Percentiles rank a stretch among this genome's conserved stretches.
Conservation (phyloP, 805 yeast genomes). For the Wickerhamiella galacta region DNA sequence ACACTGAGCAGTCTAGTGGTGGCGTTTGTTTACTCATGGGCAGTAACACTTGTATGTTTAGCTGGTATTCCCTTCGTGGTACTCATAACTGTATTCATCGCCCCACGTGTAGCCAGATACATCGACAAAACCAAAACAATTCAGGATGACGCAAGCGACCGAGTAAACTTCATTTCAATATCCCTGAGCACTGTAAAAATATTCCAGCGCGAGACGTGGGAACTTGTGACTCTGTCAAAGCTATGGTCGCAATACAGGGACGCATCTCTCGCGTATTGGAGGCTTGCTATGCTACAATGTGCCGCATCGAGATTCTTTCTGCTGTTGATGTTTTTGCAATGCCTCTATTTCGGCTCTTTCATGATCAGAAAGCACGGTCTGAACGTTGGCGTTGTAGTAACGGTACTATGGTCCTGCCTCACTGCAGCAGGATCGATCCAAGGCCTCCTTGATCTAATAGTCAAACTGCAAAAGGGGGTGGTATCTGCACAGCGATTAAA, state of each 20-base stretch:
- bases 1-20: conserved; percentile 36
- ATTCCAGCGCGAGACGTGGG: conserved; percentile 39
- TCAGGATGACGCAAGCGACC: conserved; percentile 39
- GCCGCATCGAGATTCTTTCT: conserved; percentile 41
- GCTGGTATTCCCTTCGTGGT: conserved; percentile 57
- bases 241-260: conserved; percentile 23
- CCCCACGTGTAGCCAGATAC: conserved; percentile 33
- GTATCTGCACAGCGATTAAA: conserved; percentile 44
- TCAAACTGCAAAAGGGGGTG: conserved; percentile 51
- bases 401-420: conserved; percentile 72
- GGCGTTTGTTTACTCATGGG: conserved; percentile 66
- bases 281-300: conserved; percentile 35
- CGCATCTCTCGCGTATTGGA: conserved; percentile 29
- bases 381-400: conserved; percentile 47
- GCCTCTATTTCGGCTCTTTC: conserved; percentile 77
- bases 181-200: conserved; percentile 45
- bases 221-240: conserved; percentile 28
- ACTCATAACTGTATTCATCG: conserved; percentile 31
- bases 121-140: conserved; percentile 40
- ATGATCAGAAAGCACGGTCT: conserved; percentile 38
- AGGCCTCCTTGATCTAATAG: conserved; percentile 37
- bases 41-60: conserved; percentile 60
- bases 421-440: conserved; percentile 48
- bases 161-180: conserved; percentile 53
- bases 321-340: conserved; percentile 70